Evolutionary conservation across 345 rosid species (phyloP).

Genomic region (Bretschneidera sinensis): DNA sequence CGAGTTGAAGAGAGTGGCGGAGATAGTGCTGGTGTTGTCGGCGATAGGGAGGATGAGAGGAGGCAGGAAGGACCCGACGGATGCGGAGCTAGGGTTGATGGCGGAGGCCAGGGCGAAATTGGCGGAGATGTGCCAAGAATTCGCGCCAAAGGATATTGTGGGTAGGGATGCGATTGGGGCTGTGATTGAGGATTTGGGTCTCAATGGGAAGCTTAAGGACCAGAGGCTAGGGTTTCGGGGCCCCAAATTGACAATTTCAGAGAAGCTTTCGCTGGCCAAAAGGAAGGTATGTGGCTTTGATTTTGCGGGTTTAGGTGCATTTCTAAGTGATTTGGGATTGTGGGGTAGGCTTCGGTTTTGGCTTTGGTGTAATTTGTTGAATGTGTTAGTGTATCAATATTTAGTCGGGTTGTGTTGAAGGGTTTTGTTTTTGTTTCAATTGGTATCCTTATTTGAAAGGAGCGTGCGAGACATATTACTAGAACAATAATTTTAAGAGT

Average conservation of each 20-base stretch:
- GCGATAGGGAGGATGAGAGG: slow-evolving; percentile 71
- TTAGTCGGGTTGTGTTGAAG: too few species aligned
- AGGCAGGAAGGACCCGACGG: slow-evolving; percentile 60
- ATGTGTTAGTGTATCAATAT: too few species aligned
- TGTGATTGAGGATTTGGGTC: slow-evolving; percentile 81
- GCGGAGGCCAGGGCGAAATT: slow-evolving; percentile 69
- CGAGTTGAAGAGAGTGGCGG: slow-evolving; percentile 59
- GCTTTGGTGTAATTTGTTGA: background rate
- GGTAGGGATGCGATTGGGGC: slow-evolving; percentile 45
- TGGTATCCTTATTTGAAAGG: too few species aligned
- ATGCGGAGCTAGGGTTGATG: slow-evolving; percentile 61
- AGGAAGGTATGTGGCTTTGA: slow-evolving; percentile 46
- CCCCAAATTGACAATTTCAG: slow-evolving; percentile 53
- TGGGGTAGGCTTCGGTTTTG: background rate
- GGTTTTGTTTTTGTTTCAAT: too few species aligned
- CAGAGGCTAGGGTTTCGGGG: slow-evolving; percentile 54
- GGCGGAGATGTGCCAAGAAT: slow-evolving; percentile 44
- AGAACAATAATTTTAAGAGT: too few species aligned
- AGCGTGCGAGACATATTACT: too few species aligned
- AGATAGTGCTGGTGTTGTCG: slow-evolving; percentile 77
- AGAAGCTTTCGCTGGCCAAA: slow-evolving; percentile 55
- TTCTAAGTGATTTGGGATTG: background rate
- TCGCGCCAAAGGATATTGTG: slow-evolving; percentile 66
- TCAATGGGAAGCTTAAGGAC: slow-evolving; percentile 50
- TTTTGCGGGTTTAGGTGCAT: background rate